Evolutionary conservation across 805 yeast species (phyloP).

Genomic region (Candida xyloterini): DNA sequence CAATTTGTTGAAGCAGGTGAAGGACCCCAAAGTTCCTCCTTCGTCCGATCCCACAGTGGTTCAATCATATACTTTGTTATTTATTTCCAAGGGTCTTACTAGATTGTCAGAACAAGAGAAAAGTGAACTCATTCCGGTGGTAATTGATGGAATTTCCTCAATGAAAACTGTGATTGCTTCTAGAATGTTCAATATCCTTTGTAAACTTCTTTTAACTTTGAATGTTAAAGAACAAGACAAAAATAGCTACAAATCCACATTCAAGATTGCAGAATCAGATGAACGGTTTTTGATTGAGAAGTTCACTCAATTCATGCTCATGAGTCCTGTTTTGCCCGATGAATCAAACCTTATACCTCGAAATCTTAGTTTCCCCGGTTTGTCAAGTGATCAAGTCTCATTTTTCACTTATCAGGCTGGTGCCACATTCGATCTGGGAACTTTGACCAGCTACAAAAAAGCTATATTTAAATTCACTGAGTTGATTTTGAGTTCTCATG

Average conservation of each 20-base stretch:
- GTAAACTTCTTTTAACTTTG: constrained; percentile 52
- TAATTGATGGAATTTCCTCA: constrained; percentile 45
- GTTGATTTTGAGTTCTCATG: constrained; percentile 38
- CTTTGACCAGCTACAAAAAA: constrained; percentile 40
- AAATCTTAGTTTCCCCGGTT: constrained; percentile 58
- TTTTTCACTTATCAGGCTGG: constrained; percentile 73
- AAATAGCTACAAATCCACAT: constrained; percentile 34
- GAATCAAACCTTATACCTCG: constrained; percentile 40
- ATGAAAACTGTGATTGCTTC: constrained; percentile 38
- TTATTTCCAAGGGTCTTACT: constrained; percentile 66
- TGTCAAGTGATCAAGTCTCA: constrained; percentile 50
- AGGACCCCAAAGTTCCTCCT: constrained; percentile 44
- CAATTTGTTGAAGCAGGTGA: constrained; percentile 62
- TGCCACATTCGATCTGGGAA: constrained; percentile 48
- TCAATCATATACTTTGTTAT: constrained; percentile 58
- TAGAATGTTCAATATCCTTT: constrained; percentile 57
- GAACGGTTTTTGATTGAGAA: constrained; percentile 43
- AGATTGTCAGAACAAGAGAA: constrained; percentile 42
- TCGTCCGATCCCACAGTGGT: constrained; percentile 48
- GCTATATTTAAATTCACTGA: constrained; percentile 44
- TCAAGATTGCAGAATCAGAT: constrained; percentile 38
- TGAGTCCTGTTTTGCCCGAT: constrained; percentile 43
- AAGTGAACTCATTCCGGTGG: constrained; percentile 42
- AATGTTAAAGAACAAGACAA: constrained; percentile 44
- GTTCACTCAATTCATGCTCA: constrained; percentile 55